Evolutionary conservation across 2,329 filamentous ascomycete genomes (phyloP), one percentile per base, ranked within the genome.

Genomic region (Fusarium dlaminii): DNA sequence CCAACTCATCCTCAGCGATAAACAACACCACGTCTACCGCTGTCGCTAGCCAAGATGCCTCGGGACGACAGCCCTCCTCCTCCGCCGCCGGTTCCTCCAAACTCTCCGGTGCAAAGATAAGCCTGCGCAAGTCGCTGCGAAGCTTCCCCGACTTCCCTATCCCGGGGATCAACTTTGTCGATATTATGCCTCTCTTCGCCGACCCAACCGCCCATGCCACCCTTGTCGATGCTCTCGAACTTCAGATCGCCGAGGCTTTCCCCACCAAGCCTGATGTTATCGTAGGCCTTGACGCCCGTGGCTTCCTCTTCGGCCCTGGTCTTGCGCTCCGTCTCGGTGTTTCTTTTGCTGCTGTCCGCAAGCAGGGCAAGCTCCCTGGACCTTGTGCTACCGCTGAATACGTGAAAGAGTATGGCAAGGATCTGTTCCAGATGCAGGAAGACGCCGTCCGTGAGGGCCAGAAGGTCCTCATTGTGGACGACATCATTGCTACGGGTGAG

Each of bases 401-500:
- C 83, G 87, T 95, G 84, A 99, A 99, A 89, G 96, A 99, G 84
- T 99, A 99, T 81, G 96, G 96, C 73, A 89, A 91, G 84, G 96
- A 99, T 83, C 92, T 92, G 82, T 98, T 99, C 87, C 94, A 98
- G 88, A 97, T 99, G 87, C 96, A 99, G 87, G 87, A 89, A 76
- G 95, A 93, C 83, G 92, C 92, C 49, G 92, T 99, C 79, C 92
- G 93, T 85, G 88, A 90, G 58, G 95, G 95, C 40, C 94, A 98
- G 86, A 95, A 92, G 83, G 96, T 98, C 66, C 86, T 99, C 72
- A 89, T 99, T 75, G 95, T 99, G 37, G 96, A 99, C 83, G 96
- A 99, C 83, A 97, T 99, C 81, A 98, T 99, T 86, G 96, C 96
- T 65, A 99, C 96, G 75, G 96, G 96, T 98, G 87, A 83, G 92